Conservation (phyloP, 805 yeast species). For the Kazachstania psychrophila region DNA sequence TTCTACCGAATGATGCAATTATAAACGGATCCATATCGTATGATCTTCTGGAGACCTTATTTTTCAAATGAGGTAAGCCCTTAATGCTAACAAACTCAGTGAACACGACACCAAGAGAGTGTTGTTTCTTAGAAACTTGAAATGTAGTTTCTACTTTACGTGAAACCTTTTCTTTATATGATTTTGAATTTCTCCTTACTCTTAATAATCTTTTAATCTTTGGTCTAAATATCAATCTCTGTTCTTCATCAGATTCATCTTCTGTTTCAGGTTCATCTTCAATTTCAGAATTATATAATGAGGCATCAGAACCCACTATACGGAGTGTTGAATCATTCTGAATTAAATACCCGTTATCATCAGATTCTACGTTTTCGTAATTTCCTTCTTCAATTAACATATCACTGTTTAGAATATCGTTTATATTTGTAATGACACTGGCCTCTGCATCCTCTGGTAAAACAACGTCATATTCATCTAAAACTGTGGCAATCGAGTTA, state of each 20-base stretch:
- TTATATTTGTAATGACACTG: background rate
- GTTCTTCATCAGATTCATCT: constrained; percentile 1
- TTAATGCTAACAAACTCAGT: constrained; percentile 66
- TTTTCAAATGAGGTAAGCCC: constrained; percentile 69
- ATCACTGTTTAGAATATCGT: background rate
- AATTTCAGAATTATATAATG: constrained; percentile 4
- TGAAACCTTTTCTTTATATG: constrained; percentile 6
- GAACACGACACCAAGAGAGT: constrained; percentile 58
- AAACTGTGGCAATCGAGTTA: constrained; percentile 19
- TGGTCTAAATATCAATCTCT: constrained; percentile 4
- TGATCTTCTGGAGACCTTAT: constrained; percentile 49
- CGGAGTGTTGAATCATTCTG: no score
- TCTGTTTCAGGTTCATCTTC: constrained; percentile 3
- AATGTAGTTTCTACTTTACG: constrained; percentile 13
- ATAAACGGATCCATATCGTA: constrained; percentile 97
- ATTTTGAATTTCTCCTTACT: constrained; percentile 6
- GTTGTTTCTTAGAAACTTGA: constrained; percentile 23
- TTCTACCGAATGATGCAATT: constrained; percentile 80
- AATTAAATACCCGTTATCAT: no score
- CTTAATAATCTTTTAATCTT: constrained; percentile 3
- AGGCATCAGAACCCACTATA: constrained; percentile 1
- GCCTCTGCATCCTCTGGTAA: background rate
- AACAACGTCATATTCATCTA: constrained; percentile 26
- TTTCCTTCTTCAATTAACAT: constrained; percentile 3
- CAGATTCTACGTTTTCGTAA: background rate